Evolutionary conservation across 116 monocot genomes (phyloP).

Genomic region (Papilionanthe hybrid): DNA sequence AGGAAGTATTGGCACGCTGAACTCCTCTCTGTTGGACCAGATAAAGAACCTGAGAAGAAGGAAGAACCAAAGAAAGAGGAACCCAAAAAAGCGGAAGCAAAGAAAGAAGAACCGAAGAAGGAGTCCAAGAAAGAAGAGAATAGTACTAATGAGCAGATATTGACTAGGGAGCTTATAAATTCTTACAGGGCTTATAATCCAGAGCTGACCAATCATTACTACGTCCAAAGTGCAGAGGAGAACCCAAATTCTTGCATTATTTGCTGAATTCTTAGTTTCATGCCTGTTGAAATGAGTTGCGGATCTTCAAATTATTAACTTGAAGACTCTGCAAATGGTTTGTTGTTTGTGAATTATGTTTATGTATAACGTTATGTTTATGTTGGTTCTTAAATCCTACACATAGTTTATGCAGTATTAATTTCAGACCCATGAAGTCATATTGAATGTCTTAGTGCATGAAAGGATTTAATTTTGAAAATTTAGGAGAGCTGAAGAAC

Average conservation of each 20-base stretch:
- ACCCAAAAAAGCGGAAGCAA: constrained; percentile 7
- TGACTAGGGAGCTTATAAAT: too few relatives aligned
- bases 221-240: constrained; percentile 16
- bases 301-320: background rate
- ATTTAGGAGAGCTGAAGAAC: too few relatives aligned
- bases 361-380: too few relatives aligned
- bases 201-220: constrained; percentile 6
- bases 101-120: constrained; percentile 8
- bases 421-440: too few relatives aligned
- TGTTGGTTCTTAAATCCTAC: too few relatives aligned
- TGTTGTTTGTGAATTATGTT: background rate
- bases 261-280: constrained; percentile 7
- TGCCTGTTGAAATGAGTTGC: background rate
- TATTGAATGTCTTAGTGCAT: too few relatives aligned
- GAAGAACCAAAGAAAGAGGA: constrained; percentile 45
- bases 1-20: constrained; percentile 53
- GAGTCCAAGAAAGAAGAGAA: constrained; percentile 7
- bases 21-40: constrained; percentile 53
- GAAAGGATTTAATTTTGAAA: too few relatives aligned
- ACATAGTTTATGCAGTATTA: too few relatives aligned
- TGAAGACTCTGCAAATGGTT: background rate
- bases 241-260: constrained; percentile 14
- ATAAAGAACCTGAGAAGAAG: constrained; percentile 51
- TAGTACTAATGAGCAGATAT: too few relatives aligned
- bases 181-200: too few relatives aligned